Conservation (phyloP, 257 asterid species). For the Voacanga thouarsii region DNA sequence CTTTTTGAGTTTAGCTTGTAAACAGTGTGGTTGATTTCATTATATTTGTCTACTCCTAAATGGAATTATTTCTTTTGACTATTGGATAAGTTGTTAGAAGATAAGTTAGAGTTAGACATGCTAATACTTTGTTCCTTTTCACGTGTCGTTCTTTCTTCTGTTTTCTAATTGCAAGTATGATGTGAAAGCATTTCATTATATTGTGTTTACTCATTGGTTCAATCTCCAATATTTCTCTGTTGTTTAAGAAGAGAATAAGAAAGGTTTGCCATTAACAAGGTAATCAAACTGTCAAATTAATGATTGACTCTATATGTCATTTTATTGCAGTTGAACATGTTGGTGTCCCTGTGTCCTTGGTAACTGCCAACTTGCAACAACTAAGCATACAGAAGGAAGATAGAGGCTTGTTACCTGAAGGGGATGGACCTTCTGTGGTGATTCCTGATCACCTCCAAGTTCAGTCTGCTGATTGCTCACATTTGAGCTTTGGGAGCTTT, state of each 20-base stretch:
- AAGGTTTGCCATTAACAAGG: background rate
- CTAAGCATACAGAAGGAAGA: slow-evolving; percentile 52
- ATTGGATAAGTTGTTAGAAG: background rate
- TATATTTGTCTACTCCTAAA: background rate
- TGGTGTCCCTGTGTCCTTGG: slow-evolving; percentile 46
- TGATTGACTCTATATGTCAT: slow-evolving; percentile 7
- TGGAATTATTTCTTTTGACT: background rate
- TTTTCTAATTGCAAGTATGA: background rate
- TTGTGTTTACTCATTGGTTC: background rate
- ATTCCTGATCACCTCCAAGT: slow-evolving; percentile 85
- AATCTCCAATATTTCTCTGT: background rate
- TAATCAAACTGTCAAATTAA: background rate
- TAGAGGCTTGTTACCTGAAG: slow-evolving; percentile 41
- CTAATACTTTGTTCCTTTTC: background rate
- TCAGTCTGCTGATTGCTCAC: slow-evolving; percentile 70
- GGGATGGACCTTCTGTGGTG: slow-evolving; percentile 55
- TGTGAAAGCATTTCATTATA: background rate
- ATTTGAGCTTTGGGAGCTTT: slow-evolving; percentile 92
- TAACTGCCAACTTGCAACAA: slow-evolving; percentile 53
- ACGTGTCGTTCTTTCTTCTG: background rate
- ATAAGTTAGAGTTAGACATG: background rate
- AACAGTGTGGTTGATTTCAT: background rate
- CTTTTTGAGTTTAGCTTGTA: background rate
- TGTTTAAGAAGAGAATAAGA: background rate
- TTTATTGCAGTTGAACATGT: slow-evolving; percentile 55